These are phyloP conservation scores for Trichosporon faecale DNA, from an alignment of 1,284 basidiomycete genomes.

Conservation along the genomic window DNA sequence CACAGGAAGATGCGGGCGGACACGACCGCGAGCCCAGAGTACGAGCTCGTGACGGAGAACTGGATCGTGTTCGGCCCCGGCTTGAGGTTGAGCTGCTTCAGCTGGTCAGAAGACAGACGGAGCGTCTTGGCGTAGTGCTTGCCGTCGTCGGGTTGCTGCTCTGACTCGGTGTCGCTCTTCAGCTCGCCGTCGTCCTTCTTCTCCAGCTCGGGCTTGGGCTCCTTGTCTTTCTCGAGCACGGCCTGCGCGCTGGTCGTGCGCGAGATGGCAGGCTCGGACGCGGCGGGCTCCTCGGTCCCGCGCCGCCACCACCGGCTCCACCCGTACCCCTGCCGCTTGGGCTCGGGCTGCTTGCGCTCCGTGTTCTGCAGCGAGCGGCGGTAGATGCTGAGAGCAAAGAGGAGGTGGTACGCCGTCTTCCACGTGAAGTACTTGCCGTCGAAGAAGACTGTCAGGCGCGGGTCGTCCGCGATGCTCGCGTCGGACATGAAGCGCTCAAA, in stretches of 20 bases:
- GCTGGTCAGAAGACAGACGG: conserved; percentile 76
- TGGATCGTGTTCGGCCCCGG: conserved; percentile 89
- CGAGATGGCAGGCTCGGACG: background rate
- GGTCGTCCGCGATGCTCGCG: conserved; percentile 54
- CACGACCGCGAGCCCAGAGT: conserved; percentile 79
- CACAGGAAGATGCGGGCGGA: conserved; percentile 93
- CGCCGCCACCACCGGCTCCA: conserved; percentile 50
- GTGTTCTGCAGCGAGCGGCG: conserved; percentile 42
- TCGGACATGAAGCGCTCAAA: conserved; percentile 57
- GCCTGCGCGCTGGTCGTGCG: conserved; percentile 9
- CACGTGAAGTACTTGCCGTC: conserved; percentile 55
- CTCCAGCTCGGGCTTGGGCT: background rate
- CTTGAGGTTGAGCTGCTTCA: conserved; percentile 84
- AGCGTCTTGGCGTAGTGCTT: conserved; percentile 84
- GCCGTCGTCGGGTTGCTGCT: conserved; percentile 14
- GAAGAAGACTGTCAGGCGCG: conserved; percentile 55
- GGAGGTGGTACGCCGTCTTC: conserved; percentile 55
- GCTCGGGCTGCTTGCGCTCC: conserved; percentile 6
- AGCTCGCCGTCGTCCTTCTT: background rate
- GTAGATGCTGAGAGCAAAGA: conserved; percentile 56
- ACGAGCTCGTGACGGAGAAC: conserved; percentile 80
- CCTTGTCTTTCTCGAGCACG: background rate
- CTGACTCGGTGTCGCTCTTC: conserved; percentile 4
- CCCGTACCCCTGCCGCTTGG: conserved; percentile 39
- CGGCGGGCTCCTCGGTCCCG: conserved; percentile 25